These are phyloP conservation scores for Candida chilensis DNA, from an alignment of 805 yeast genomes.

Conservation along the genomic window DNA sequence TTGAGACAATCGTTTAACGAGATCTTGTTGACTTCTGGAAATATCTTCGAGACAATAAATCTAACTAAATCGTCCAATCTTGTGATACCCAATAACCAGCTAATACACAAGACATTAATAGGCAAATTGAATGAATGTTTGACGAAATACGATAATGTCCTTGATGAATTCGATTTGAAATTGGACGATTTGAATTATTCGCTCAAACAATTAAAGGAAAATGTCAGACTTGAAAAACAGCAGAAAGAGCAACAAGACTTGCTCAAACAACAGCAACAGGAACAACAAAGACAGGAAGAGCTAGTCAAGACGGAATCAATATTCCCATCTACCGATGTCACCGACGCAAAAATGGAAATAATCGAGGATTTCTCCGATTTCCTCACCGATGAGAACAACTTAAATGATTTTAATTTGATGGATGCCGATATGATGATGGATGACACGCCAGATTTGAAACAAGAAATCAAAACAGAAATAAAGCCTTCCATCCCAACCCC, in stretches of 20 bases:
- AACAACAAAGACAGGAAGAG: not conserved
- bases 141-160: not conserved
- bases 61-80: not conserved
- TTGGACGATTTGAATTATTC: not conserved
- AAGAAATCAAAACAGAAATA: too few relatives aligned
- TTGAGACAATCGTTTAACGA: not conserved
- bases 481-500: too few relatives aligned
- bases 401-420: not conserved
- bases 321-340: too few relatives aligned
- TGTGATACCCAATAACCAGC: not conserved
- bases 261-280: too few relatives aligned
- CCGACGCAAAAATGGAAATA: not conserved
- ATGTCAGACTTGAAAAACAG: too few relatives aligned
- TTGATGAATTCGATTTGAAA: conserved; percentile 1
- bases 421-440: too few relatives aligned
- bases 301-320: not conserved
- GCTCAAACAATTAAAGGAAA: not conserved
- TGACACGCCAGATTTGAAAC: too few relatives aligned
- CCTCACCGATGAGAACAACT: not conserved
- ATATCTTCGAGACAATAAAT: not conserved
- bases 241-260: too few relatives aligned
- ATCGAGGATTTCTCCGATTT: conserved; percentile 1
- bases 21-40: not conserved
- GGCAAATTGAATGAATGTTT: not conserved
- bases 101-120: not conserved